These are phyloP conservation scores for Cercospora sojina DNA, from an alignment of 2,329 filamentous ascomycete genomes.

Conservation along the genomic window DNA sequence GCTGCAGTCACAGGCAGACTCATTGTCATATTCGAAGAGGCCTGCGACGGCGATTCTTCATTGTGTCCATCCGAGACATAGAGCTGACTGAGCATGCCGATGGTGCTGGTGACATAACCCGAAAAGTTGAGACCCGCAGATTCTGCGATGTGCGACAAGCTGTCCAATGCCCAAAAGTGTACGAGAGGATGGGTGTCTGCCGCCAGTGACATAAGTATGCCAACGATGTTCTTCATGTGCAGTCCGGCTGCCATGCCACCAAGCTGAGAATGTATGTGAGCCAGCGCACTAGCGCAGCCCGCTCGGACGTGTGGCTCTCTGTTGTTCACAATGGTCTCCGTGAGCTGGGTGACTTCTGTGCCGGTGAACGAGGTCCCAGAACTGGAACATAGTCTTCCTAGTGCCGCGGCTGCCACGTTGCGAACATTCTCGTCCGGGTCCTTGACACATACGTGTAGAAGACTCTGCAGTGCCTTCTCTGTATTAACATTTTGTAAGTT, in stretches of 20 bases:
- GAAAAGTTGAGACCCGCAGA: slow-evolving; percentile 92
- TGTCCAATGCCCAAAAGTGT: slow-evolving; percentile 94
- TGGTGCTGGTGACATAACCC: slow-evolving; percentile 80
- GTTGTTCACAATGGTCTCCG: slow-evolving; percentile 92
- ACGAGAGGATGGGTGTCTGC: slow-evolving; percentile 94
- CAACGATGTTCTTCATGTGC: slow-evolving; percentile 94
- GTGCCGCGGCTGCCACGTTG: slow-evolving; percentile 76
- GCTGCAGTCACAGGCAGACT: slow-evolving; percentile 79
- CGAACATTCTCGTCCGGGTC: slow-evolving; percentile 84
- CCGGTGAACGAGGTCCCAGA: slow-evolving; percentile 89
- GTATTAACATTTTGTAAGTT: slow-evolving; percentile 72
- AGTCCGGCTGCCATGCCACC: slow-evolving; percentile 97
- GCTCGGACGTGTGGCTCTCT: slow-evolving; percentile 89
- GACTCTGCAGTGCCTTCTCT: slow-evolving; percentile 66
- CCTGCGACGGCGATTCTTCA: slow-evolving; percentile 72
- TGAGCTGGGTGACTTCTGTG: slow-evolving; percentile 81
- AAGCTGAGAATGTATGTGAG: slow-evolving; percentile 90
- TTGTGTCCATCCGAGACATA: slow-evolving; percentile 93
- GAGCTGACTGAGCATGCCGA: slow-evolving; percentile 91
- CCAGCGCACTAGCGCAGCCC: slow-evolving; percentile 89
- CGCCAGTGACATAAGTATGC: slow-evolving; percentile 95
- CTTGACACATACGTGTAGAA: slow-evolving; percentile 76
- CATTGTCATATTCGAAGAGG: slow-evolving; percentile 87
- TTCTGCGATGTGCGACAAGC: slow-evolving; percentile 80
- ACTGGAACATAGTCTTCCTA: slow-evolving; percentile 79